phyloP scores from a whole-genome alignment of 495 filamentous ascomycete genomes.

The Stereocaulon alpinum region DNA sequence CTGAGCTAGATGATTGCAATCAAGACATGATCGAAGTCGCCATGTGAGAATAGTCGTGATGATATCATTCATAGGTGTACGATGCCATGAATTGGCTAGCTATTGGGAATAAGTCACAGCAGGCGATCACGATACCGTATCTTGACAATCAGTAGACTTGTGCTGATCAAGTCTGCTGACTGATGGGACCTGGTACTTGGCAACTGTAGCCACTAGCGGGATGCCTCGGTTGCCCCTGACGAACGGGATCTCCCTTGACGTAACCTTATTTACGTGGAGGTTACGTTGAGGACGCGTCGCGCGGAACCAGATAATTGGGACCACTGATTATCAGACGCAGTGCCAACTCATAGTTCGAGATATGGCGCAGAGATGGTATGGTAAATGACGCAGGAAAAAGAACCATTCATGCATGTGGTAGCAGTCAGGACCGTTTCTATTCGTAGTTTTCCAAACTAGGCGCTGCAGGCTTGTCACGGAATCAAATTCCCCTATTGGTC shows the following conservation, averaged over 20 bases:
- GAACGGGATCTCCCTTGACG: slow-evolving; percentile 1
- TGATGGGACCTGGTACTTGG: no score
- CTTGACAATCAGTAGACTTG: no score
- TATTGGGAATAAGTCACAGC: no score
- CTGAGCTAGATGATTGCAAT: no score
- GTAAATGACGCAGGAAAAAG: not conserved
- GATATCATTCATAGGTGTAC: no score
- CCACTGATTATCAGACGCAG: not conserved
- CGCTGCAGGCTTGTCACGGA: slow-evolving; percentile 7
- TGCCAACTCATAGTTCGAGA: slow-evolving; percentile 5
- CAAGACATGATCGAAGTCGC: no score
- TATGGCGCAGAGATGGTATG: not conserved
- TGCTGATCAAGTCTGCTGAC: no score
- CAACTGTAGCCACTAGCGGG: not conserved
- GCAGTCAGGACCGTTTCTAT: not conserved
- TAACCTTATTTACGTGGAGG: not conserved
- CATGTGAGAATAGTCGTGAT: not conserved
- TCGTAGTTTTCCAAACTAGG: not conserved
- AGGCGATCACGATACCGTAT: no score
- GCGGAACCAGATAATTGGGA: not conserved
- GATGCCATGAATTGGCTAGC: no score
- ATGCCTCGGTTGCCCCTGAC: slow-evolving; percentile 7
- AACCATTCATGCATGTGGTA: slow-evolving; percentile 1
- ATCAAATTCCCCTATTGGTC: not conserved
- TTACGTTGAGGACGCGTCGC: not conserved